phyloP scores from a whole-genome alignment of 306 rosid species.

The Malus orientalis region DNA sequence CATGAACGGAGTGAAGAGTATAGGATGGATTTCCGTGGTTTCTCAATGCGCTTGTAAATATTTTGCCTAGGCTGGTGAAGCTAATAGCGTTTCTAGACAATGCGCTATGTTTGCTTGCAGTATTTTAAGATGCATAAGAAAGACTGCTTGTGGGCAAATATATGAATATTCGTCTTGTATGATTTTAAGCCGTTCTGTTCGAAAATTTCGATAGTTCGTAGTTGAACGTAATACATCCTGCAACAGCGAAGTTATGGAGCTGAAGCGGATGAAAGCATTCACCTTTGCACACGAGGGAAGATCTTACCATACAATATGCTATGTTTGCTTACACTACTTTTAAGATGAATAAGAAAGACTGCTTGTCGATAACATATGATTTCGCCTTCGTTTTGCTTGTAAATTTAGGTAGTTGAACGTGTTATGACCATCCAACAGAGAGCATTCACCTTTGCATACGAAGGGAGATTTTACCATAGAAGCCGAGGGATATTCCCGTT shows the following conservation, averaged over 20 bases:
- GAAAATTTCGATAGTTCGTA: not conserved
- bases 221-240: too few relatives aligned
- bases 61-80: not conserved
- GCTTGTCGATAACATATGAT: not conserved
- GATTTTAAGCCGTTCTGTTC: not conserved
- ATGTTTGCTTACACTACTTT: not conserved
- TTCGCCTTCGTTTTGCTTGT: not conserved
- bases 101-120: not conserved
- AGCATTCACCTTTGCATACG: too few relatives aligned
- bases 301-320: not conserved
- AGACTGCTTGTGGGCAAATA: not conserved
- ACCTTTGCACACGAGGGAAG: too few relatives aligned
- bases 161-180: not conserved
- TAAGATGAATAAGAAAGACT: not conserved
- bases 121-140: not conserved
- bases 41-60: slow-evolving; percentile 13
- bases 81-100: not conserved
- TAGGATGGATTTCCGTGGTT: slow-evolving; percentile 13
- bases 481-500: too few relatives aligned
- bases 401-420: not conserved
- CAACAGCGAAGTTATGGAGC: too few relatives aligned
- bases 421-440: not conserved
- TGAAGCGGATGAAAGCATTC: too few relatives aligned
- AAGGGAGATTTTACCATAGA: too few relatives aligned
- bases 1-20: not conserved